Percentiles rank a stretch among this genome's conserved stretches.
phyloP scores from a whole-genome alignment of 805 yeast species.

The Metschnikowia proteae region DNA sequence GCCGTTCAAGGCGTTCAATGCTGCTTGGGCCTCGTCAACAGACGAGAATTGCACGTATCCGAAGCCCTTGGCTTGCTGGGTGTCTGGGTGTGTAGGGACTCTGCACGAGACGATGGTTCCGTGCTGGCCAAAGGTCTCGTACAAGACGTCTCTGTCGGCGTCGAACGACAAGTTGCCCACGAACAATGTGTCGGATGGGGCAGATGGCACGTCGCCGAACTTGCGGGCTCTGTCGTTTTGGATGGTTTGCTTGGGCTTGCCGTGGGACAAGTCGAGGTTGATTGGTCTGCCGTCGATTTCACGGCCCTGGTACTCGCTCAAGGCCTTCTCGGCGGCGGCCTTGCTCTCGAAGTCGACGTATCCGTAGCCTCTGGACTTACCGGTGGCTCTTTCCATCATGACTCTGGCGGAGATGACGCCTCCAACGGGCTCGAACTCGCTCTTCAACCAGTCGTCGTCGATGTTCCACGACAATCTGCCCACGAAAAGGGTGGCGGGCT shows the following conservation, averaged over 20 bases:
- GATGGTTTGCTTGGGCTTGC: constrained; percentile 67
- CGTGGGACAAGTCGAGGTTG: constrained; percentile 86
- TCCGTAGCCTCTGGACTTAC: constrained; percentile 95
- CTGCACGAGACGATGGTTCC: constrained; percentile 88
- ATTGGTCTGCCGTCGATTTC: constrained; percentile 97
- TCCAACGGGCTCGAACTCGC: constrained; percentile 78
- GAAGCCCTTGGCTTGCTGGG: constrained; percentile 98
- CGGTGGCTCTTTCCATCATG: constrained; percentile 86
- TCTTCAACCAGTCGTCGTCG: constrained; percentile 89
- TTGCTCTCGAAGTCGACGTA: constrained; percentile 88
- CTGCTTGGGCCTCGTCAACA: constrained; percentile 86
- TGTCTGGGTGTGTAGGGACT: constrained; percentile 97
- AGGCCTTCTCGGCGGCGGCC: constrained; percentile 80
- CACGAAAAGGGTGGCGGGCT: constrained; percentile 87
- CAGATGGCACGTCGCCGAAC: constrained; percentile 86
- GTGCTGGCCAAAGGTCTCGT: constrained; percentile 65
- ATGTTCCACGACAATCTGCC: constrained; percentile 97
- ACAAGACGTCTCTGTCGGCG: constrained; percentile 75
- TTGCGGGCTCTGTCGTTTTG: constrained; percentile 75
- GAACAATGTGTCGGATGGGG: constrained; percentile 94
- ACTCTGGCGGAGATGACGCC: constrained; percentile 90
- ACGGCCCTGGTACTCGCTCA: constrained; percentile 79
- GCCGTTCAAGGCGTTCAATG: constrained; percentile 84
- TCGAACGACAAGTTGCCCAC: constrained; percentile 94
- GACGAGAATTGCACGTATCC: constrained; percentile 92